These are phyloP conservation scores for Zygosaccharomyces sapae DNA, from an alignment of 1,139 yeast genomes.

Conservation along the genomic window DNA sequence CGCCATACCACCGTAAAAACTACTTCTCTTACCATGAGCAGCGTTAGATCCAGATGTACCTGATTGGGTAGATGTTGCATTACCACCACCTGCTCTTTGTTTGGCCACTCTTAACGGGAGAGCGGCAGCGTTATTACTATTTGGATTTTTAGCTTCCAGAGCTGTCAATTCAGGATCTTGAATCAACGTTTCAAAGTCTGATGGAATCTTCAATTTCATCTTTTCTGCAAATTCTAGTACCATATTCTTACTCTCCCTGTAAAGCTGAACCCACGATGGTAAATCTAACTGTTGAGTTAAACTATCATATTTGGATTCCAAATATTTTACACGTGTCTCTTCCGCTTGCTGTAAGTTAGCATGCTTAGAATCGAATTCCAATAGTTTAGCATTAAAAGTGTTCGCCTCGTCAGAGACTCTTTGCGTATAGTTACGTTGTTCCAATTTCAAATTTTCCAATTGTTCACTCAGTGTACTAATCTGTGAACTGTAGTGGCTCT, in stretches of 20 bases:
- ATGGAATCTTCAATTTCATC: constrained; percentile 18
- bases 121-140: constrained; percentile 4
- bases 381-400: constrained; percentile 7
- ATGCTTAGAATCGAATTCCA: constrained; percentile 11
- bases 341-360: constrained; percentile 12
- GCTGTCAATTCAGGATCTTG: constrained; percentile 9
- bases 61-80: constrained; percentile 4
- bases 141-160: constrained; percentile 7
- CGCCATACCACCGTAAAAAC: constrained; percentile 25
- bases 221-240: constrained; percentile 20
- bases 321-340: constrained; percentile 6
- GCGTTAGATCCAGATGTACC: constrained; percentile 8
- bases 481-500: constrained; percentile 46
- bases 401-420: constrained; percentile 7
- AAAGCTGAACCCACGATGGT: constrained; percentile 24
- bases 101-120: constrained; percentile 14
- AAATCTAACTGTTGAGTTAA: constrained; percentile 15
- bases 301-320: constrained; percentile 16
- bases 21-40: constrained; percentile 22
- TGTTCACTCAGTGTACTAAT: constrained; percentile 32
- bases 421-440: constrained; percentile 27
- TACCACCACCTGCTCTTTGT: constrained; percentile 12
- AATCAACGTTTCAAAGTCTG: constrained; percentile 10
- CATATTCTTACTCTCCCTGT: constrained; percentile 18
- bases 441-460: constrained; percentile 42